Conservation (phyloP, 1,139 yeast species). For the Taiozyma onychis region DNA sequence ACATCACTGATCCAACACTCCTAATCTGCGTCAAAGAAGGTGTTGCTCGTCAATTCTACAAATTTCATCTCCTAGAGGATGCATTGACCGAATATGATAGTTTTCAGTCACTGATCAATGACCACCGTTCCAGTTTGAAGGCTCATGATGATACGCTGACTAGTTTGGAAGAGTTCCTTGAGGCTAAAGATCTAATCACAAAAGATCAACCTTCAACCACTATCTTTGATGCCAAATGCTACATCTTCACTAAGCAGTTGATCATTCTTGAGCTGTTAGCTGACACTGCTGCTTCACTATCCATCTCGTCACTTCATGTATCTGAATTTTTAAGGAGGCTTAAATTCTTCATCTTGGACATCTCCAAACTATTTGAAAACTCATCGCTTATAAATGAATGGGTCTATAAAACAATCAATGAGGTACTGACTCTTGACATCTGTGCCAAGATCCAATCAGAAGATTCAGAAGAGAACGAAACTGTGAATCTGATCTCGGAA, state of each 20-base stretch:
- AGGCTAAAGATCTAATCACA: conserved; percentile 1
- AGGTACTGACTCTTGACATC: conserved; percentile 11
- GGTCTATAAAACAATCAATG: conserved; percentile 20
- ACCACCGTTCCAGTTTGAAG: not conserved
- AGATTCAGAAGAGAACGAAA: conserved; percentile 6
- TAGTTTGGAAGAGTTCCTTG: conserved; percentile 6
- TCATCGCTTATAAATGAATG: conserved; percentile 15
- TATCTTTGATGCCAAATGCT: conserved; percentile 9
- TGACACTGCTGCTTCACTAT: conserved; percentile 29
- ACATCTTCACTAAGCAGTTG: conserved; percentile 33
- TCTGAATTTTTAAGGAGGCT: conserved; percentile 29
- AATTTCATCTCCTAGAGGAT: conserved; percentile 53
- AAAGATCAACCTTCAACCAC: not conserved
- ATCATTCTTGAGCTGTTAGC: conserved; percentile 28
- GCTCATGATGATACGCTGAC: conserved; percentile 27
- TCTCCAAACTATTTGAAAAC: conserved; percentile 26
- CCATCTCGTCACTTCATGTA: conserved; percentile 30
- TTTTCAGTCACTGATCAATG: conserved; percentile 1
- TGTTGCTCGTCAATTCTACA: conserved; percentile 40
- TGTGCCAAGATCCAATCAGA: conserved; percentile 9
- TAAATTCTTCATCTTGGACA: conserved; percentile 36
- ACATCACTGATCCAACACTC: conserved; percentile 31
- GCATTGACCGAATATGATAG: conserved; percentile 39
- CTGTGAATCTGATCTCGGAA: conserved; percentile 26
- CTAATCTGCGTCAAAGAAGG: conserved; percentile 29